Percentiles rank a stretch among this genome's conserved stretches.
phyloP scores from a whole-genome alignment of 2,329 filamentous ascomycete species.

The Xylaria sp. region DNA sequence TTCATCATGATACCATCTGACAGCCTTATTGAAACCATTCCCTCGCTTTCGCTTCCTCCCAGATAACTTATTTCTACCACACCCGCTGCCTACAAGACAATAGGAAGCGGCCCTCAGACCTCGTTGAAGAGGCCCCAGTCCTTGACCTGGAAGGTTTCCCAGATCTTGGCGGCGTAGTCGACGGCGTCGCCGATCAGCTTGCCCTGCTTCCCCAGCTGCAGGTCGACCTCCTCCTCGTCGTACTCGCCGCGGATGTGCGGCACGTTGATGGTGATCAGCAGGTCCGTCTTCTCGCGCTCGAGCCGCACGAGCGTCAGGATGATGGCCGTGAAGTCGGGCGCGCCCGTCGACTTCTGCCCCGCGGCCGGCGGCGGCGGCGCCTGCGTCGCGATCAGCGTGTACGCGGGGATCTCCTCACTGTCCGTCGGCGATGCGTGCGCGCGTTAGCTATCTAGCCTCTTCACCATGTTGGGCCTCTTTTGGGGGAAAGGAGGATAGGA shows the following conservation, averaged over 20 bases:
- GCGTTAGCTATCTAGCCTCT: constrained; percentile 12
- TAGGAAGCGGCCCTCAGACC: constrained; percentile 32
- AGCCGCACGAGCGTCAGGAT: constrained; percentile 78
- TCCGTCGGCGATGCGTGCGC: constrained; percentile 6
- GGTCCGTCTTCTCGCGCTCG: constrained; percentile 73
- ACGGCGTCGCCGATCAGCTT: constrained; percentile 69
- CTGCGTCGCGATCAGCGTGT: constrained; percentile 71
- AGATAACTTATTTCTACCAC: not conserved
- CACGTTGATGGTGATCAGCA: constrained; percentile 86
- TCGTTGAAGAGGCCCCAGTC: constrained; percentile 76
- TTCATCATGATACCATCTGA: not conserved
- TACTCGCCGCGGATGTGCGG: constrained; percentile 79
- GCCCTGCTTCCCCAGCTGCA: constrained; percentile 66
- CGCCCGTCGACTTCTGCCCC: constrained; percentile 41
- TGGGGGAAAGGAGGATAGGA: not conserved
- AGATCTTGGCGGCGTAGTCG: constrained; percentile 68
- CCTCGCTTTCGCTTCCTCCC: not conserved
- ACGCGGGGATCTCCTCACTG: constrained; percentile 60
- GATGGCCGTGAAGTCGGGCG: constrained; percentile 70
- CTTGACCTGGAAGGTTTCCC: constrained; percentile 74
- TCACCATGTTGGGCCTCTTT: not conserved
- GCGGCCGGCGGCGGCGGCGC: constrained; percentile 44
- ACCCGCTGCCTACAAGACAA: not conserved
- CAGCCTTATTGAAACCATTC: not conserved
- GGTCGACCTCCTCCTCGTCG: constrained; percentile 70